Base-by-base conservation (phyloP, 257 asterid species). In the Solanum paucissectum region DNA sequence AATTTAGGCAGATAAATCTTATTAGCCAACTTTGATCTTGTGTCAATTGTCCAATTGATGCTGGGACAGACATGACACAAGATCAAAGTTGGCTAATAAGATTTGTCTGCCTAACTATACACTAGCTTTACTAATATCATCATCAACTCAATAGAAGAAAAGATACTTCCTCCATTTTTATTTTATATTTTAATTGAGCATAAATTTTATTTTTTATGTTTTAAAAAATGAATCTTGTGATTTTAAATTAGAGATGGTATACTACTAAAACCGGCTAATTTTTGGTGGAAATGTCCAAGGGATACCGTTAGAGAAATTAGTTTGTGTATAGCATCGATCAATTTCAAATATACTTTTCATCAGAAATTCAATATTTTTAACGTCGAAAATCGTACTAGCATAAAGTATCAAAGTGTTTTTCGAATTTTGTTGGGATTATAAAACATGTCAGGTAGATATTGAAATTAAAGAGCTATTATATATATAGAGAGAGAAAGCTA, bases 1-100 rank as follows among this genome's bases (percentile, higher is more conserved):
- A n/a, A n/a, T n/a, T n/a, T n/a, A n/a, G n/a, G n/a, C n/a, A n/a
- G n/a, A n/a, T n/a, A n/a, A n/a, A n/a, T n/a, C n/a, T n/a, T n/a
- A n/a, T n/a, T n/a, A n/a, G n/a, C n/a, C n/a, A n/a, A n/a, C n/a
- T n/a, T n/a, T n/a, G n/a, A n/a, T n/a, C n/a, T n/a, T n/a, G n/a
- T n/a, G n/a, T n/a, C n/a, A n/a, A n/a, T n/a, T n/a, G n/a, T n/a
- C 90, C 87, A 89, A 76, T 86, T 52, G 69, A 89, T 87, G 74
- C 81, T 42, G 66, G 82, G 86, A 89, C 89, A 83, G 71, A 87
- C 89, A 87, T 36, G 86, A 71, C 88, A 66, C 72, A 68, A 12
- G 44, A 85, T 85, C 91, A 69, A 85, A 74, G 87, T 77, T 75
- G 13, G 83, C 55, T 21, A 55, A 44, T 32, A n/a, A 84, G 83